Evolutionary conservation across 345 rosid genomes (phyloP).

Genomic region (Carallia brachiata): DNA sequence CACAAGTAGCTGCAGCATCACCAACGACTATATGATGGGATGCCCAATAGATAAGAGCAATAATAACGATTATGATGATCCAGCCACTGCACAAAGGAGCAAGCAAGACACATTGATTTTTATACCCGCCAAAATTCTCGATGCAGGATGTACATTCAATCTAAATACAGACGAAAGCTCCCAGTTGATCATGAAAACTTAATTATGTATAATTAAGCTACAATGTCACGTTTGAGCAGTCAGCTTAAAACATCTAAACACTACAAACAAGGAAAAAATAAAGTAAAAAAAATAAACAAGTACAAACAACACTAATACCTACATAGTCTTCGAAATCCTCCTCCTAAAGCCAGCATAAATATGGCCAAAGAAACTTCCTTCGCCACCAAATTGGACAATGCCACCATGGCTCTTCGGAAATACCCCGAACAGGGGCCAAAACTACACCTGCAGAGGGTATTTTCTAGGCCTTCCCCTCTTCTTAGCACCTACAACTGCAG

Average conservation of each 20-base stretch:
- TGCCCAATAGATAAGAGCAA: too few relatives aligned
- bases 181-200: conserved; percentile 10
- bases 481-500: conserved; percentile 18
- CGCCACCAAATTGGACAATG: background rate
- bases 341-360: conserved; percentile 3
- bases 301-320: conserved; percentile 3
- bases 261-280: background rate
- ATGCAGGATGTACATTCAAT: too few relatives aligned
- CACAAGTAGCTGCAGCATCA: too few relatives aligned
- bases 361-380: background rate
- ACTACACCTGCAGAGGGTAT: conserved; percentile 23
- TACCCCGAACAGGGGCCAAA: background rate
- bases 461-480: conserved; percentile 91
- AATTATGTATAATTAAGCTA: conserved; percentile 15
- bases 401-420: too few relatives aligned
- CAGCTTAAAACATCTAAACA: conserved; percentile 1
- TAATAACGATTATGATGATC: too few relatives aligned
- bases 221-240: conserved; percentile 10
- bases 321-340: background rate
- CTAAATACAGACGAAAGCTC: background rate
- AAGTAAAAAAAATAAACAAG: too few relatives aligned
- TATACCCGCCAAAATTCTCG: too few relatives aligned
- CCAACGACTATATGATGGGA: too few relatives aligned
- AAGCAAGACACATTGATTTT: too few relatives aligned
- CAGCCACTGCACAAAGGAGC: too few relatives aligned